A percentile compares a stretch with the other conserved stretches of the same genome.
These are phyloP conservation scores for Hypholoma sublateritium DNA, from an alignment of 768 basidiomycete genomes.

Conservation along the genomic window DNA sequence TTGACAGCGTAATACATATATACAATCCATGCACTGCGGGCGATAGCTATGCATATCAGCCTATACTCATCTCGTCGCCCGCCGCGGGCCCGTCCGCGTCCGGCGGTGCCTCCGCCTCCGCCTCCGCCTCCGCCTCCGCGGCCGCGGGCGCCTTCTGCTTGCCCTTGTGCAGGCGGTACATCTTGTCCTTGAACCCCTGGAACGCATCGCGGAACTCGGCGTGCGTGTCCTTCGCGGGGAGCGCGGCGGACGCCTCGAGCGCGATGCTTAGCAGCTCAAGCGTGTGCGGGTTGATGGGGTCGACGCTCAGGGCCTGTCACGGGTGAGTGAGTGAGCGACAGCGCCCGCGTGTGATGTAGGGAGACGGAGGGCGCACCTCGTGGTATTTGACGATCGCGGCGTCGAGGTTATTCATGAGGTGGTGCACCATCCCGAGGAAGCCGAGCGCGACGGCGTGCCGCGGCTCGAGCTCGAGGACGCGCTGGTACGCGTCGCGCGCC, in stretches of 20 bases:
- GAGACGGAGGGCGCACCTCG: conserved; percentile 53
- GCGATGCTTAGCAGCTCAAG: conserved; percentile 82
- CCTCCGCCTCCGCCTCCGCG: conserved; percentile 10
- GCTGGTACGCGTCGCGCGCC: conserved; percentile 72
- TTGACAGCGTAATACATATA: not conserved
- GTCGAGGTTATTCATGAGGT: conserved; percentile 70
- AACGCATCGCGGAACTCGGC: conserved; percentile 30
- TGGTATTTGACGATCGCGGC: conserved; percentile 90
- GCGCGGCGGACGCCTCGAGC: conserved; percentile 48
- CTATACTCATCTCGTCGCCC: conserved; percentile 24
- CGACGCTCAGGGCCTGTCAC: conserved; percentile 69
- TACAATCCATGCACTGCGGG: not conserved
- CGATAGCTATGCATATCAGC: conserved; percentile 6
- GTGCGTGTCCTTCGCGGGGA: conserved; percentile 16
- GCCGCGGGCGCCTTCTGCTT: conserved; percentile 22
- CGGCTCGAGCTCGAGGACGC: conserved; percentile 87
- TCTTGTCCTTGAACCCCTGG: conserved; percentile 29
- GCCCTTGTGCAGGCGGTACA: not conserved
- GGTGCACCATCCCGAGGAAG: conserved; percentile 87
- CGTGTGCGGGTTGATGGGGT: conserved; percentile 80
- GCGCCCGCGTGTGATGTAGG: too few relatives aligned
- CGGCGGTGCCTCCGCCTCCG: conserved; percentile 18
- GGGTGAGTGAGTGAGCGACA: too few relatives aligned
- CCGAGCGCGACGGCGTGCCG: conserved; percentile 78
- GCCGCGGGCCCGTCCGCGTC: conserved; percentile 13